phyloP scores from a whole-genome alignment of 23 red algal species.

The Pyropia yezoensis region DNA sequence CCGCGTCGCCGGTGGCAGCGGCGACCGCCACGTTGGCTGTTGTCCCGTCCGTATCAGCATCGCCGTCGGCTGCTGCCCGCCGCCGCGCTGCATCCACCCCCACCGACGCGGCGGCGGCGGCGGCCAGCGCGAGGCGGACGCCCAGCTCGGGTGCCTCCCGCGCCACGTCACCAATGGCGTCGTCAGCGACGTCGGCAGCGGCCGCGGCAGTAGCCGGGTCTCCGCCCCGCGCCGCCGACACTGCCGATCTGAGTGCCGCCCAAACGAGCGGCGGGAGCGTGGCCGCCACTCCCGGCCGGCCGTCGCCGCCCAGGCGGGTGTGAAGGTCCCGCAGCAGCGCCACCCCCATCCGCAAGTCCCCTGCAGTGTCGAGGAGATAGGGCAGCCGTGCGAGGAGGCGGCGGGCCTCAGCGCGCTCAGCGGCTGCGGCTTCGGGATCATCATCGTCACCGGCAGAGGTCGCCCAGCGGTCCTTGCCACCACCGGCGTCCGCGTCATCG shows the following conservation, averaged over 20 bases:
- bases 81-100: too few relatives aligned
- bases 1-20: slow-evolving; percentile 27
- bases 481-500: slow-evolving; percentile 7
- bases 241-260: slow-evolving; percentile 32
- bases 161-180: slow-evolving; percentile 28
- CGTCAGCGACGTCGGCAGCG: slow-evolving; percentile 37
- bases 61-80: too few relatives aligned
- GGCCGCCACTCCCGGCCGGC: slow-evolving; percentile 20
- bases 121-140: slow-evolving; percentile 42
- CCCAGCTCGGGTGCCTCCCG: slow-evolving; percentile 17
- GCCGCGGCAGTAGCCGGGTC: slow-evolving; percentile 11
- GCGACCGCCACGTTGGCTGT: slow-evolving; percentile 26
- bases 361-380: slow-evolving; percentile 40
- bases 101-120: slow-evolving; percentile 19
- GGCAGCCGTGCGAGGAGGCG: slow-evolving; percentile 58
- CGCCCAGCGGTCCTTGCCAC: slow-evolving; percentile 1
- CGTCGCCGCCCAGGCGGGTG: slow-evolving; percentile 32
- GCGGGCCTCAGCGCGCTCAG: slow-evolving; percentile 13
- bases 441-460: slow-evolving; percentile 18
- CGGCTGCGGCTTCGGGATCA: background rate
- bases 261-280: slow-evolving; percentile 69
- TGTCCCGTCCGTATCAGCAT: background rate
- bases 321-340: slow-evolving; percentile 28
- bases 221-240: slow-evolving; percentile 11
- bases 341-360: slow-evolving; percentile 24